These are phyloP conservation scores for Boletus sp. DNA, from an alignment of 768 basidiomycete genomes.

Conservation along the genomic window DNA sequence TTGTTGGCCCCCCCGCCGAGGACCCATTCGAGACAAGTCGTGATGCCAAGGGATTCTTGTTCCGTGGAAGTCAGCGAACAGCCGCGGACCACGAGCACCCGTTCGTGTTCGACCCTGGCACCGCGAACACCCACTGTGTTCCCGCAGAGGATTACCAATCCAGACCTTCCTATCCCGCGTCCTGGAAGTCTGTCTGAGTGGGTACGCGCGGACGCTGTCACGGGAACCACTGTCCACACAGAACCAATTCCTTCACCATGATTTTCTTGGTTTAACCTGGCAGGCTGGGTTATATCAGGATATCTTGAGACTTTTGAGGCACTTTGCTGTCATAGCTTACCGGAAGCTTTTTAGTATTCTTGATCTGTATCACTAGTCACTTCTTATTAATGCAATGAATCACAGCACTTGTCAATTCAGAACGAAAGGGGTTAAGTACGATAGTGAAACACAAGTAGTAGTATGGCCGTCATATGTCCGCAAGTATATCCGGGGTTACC, in stretches of 20 bases:
- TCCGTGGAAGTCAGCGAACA: conserved; percentile 31
- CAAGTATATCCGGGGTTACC: conserved; percentile 9
- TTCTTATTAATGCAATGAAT: not conserved
- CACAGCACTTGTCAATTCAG: conserved; percentile 6
- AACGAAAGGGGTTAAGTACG: conserved; percentile 7
- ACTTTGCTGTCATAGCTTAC: not conserved
- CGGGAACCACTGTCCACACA: conserved; percentile 24
- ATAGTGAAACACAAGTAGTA: conserved; percentile 9
- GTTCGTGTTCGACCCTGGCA: conserved; percentile 13
- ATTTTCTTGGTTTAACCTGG: conserved; percentile 3
- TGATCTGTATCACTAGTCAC: conserved; percentile 15
- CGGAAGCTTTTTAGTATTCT: not conserved
- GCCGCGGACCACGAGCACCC: conserved; percentile 28
- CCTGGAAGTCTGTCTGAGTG: conserved; percentile 47
- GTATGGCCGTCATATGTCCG: conserved; percentile 4
- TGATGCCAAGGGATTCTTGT: conserved; percentile 29
- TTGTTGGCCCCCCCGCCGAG: conserved; percentile 34
- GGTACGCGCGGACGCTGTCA: conserved; percentile 45
- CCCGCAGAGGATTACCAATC: conserved; percentile 42
- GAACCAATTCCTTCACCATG: conserved; percentile 16
- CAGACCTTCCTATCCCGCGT: conserved; percentile 57
- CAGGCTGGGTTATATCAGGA: conserved; percentile 3
- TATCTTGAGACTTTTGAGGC: not conserved
- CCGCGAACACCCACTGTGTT: conserved; percentile 31
- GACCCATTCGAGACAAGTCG: conserved; percentile 25